These are phyloP conservation scores for Tricholoma matsutake DNA, from an alignment of 768 basidiomycete species.

Conservation along the genomic window DNA sequence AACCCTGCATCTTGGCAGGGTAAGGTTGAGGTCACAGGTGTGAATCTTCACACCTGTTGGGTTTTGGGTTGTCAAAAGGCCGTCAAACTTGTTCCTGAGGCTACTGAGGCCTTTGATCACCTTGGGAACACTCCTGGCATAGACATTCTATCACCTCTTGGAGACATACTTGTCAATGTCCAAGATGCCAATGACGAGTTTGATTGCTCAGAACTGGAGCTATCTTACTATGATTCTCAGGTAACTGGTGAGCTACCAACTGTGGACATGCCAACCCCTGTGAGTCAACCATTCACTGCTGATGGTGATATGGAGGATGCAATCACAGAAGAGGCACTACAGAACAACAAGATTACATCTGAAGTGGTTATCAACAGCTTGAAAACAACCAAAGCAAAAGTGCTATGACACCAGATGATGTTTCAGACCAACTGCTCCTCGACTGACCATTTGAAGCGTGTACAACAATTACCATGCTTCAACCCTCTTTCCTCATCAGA, in stretches of 20 bases:
- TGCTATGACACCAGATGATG: not conserved
- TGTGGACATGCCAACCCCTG: not conserved
- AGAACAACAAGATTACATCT: not conserved
- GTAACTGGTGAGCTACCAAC: not conserved
- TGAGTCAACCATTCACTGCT: not conserved
- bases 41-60: constrained; percentile 30
- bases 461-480: constrained; percentile 2
- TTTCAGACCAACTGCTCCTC: not conserved
- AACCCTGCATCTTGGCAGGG: constrained; percentile 34
- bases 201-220: not conserved
- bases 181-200: constrained; percentile 5
- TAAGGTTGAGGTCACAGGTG: constrained; percentile 21
- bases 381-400: not conserved
- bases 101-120: not conserved
- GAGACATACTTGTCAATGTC: constrained; percentile 2
- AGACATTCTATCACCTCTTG: constrained; percentile 15
- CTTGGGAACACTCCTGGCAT: not conserved
- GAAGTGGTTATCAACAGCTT: not conserved
- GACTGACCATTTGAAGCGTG: constrained; percentile 1
- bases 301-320: constrained; percentile 2
- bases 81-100: constrained; percentile 13
- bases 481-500: not conserved
- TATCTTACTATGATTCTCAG: not conserved
- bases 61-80: constrained; percentile 18
- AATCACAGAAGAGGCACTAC: not conserved